A percentile compares a stretch with the other conserved stretches of the same genome.
Evolutionary conservation across 768 basidiomycete genomes (phyloP).

Genomic region (Ephemerocybe angulata): DNA sequence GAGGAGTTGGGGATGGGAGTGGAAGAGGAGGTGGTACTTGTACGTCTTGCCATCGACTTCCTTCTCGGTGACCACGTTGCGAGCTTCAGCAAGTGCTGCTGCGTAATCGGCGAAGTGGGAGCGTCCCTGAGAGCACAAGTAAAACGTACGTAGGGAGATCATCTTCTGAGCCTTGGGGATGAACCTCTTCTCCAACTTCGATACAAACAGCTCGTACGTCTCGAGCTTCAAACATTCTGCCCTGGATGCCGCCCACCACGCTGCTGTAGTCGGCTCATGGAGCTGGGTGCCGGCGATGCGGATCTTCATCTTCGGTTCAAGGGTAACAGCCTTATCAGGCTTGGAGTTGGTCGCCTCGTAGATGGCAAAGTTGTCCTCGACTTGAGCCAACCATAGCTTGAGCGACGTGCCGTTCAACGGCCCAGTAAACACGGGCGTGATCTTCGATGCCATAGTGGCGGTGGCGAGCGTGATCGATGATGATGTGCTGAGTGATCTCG

Average conservation of each 20-base stretch:
- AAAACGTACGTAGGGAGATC: background rate
- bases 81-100: background rate
- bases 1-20: background rate
- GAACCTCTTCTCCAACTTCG: background rate
- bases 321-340: too few species aligned
- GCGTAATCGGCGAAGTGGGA: background rate
- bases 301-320: background rate
- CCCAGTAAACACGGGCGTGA: too few species aligned
- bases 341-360: too few species aligned
- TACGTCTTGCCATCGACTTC: background rate
- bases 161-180: background rate
- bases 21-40: background rate
- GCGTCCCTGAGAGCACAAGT: background rate
- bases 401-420: too few species aligned
- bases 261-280: background rate
- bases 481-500: too few species aligned
- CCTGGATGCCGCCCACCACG: background rate
- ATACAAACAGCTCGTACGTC: background rate
- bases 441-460: too few species aligned
- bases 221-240: background rate
- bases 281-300: background rate
- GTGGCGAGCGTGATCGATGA: too few species aligned
- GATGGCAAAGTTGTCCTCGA: too few species aligned
- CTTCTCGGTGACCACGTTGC: background rate
- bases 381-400: too few species aligned